Evolutionary conservation across 2,329 filamentous ascomycete genomes (phyloP).

Genomic region (Claviceps maximensis): DNA sequence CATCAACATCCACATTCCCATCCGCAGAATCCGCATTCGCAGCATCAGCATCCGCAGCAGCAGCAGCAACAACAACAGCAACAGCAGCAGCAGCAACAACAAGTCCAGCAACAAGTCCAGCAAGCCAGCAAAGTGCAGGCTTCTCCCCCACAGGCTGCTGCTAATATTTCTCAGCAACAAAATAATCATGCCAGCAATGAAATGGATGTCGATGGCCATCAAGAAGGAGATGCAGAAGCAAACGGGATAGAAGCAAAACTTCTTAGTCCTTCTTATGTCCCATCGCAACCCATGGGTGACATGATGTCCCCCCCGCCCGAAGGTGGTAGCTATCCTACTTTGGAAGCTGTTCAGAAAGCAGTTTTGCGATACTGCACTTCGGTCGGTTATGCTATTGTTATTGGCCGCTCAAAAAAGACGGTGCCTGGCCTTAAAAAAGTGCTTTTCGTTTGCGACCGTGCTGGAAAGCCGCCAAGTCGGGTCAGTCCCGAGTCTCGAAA

Average conservation of each 20-base stretch:
- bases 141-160: constrained; percentile 19
- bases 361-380: constrained; percentile 53
- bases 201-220: constrained; percentile 39
- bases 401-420: constrained; percentile 54
- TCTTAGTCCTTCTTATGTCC: constrained; percentile 36
- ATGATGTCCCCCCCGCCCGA: constrained; percentile 52
- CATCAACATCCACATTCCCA: constrained; percentile 8
- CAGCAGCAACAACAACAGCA: constrained; percentile 14
- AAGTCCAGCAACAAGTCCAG: constrained; percentile 15
- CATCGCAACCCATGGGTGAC: constrained; percentile 40
- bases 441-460: constrained; percentile 52
- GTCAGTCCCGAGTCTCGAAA: constrained; percentile 53
- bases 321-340: constrained; percentile 48
- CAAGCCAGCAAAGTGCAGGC: constrained; percentile 21
- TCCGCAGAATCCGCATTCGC: constrained; percentile 14
- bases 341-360: constrained; percentile 51
- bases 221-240: constrained; percentile 32
- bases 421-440: constrained; percentile 55
- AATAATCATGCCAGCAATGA: constrained; percentile 32
- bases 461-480: constrained; percentile 47
- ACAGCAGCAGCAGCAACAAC: constrained; percentile 17
- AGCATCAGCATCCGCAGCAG: constrained; percentile 3
- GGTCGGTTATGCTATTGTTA: constrained; percentile 55
- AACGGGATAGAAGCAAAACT: constrained; percentile 33
- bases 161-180: constrained; percentile 25